Evolutionary conservation across 176 grass and related monocot genomes (phyloP).

Genomic region (Guadua angustifolia): DNA sequence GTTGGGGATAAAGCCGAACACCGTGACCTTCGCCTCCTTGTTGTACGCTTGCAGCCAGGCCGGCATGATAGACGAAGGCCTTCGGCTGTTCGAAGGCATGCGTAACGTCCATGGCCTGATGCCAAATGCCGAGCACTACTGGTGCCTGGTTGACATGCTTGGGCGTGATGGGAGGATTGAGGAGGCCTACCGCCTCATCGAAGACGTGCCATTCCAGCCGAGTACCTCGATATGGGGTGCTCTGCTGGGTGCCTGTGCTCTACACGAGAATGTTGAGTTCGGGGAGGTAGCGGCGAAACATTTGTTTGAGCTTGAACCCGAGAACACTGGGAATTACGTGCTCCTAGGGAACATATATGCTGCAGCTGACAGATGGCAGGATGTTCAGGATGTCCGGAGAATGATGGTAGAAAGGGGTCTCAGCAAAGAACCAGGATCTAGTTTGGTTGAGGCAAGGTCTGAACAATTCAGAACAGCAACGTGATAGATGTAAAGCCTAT

Average conservation of each 20-base stretch:
- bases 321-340: constrained; percentile 63
- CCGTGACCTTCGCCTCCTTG: constrained; percentile 63
- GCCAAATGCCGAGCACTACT: constrained; percentile 58
- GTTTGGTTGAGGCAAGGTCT: constrained; percentile 53
- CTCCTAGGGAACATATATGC: constrained; percentile 71
- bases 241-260: constrained; percentile 72
- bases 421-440: constrained; percentile 58
- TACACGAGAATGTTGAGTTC: constrained; percentile 62
- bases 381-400: constrained; percentile 55
- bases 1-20: constrained; percentile 49
- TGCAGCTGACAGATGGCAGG: constrained; percentile 53
- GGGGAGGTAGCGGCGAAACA: constrained; percentile 58
- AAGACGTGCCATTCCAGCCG: constrained; percentile 57
- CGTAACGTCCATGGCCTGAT: constrained; percentile 40
- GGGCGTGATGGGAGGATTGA: constrained; percentile 64
- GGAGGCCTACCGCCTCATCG: constrained; percentile 61
- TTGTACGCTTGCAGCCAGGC: constrained; percentile 70
- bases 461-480: constrained; percentile 29
- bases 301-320: constrained; percentile 63
- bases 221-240: constrained; percentile 53
- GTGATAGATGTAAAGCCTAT: constrained; percentile 21
- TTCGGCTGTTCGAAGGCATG: constrained; percentile 55
- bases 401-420: constrained; percentile 50
- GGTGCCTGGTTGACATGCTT: constrained; percentile 63
- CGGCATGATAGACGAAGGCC: constrained; percentile 64